Base-by-base conservation (phyloP, 768 basidiomycete genomes). In the Leccinum barrowsii region DNA sequence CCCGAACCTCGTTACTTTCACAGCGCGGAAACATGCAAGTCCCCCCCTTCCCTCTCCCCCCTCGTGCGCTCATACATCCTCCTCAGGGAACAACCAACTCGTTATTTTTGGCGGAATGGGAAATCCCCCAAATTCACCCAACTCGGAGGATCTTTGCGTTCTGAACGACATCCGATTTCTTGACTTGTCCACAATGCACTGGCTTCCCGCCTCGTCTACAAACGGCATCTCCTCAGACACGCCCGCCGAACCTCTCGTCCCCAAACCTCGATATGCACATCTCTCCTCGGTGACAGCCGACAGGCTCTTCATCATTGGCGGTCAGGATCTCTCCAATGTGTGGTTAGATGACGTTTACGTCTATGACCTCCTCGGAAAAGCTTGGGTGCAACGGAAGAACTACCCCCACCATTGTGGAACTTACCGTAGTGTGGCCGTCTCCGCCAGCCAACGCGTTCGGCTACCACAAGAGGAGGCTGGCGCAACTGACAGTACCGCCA, bases 81-180 rank as follows among this genome's bases (percentile, higher is more conserved):
- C 62, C 55, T 57, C 59, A 61, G 90, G 94, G 94, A 87, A 90
- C 69, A 87, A 90, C 71, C 86, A 92, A 65, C 79, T 99, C 54
- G 86, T 98, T 61, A 80, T 98, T 52, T 98, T 98, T 68, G 96
- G 96, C 19, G 95, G 96, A 11, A 97, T 98, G 94, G 87, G 90
- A 68, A 87, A 90, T 73, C 78, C 86, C 66, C 81, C 85, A 11
- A 83, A 89, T 61, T 82, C 87, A 1, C 76, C 80, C 46, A 86
- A 82, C 65, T 81, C 87, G 5, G 90, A 92, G 57, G 89, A 93
- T 61, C 82, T 94, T 26, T 91, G 89, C 61, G 96, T 98, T n/a
- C 76, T 97, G 56, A 90, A 90, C 67, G 97, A 98, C 70, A 86
- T 98, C 46, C 89, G 91, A 60, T 85, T 97, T 68, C 94, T 92